Evolutionary conservation across 805 yeast species (phyloP).

Genomic region (Isabelozyma heimii): DNA sequence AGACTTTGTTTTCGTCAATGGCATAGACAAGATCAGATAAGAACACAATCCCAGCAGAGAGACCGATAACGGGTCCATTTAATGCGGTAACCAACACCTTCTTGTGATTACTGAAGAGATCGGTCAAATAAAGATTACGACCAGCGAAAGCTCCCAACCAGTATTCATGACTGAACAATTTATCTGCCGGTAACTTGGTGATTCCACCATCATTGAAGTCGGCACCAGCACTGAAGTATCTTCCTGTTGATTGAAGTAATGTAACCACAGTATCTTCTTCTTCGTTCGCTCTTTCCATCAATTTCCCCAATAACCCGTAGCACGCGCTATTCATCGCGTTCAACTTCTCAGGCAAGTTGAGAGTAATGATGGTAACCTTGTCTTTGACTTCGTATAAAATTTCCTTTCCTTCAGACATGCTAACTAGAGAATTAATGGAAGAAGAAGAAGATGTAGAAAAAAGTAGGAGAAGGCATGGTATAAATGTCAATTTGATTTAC

Average conservation of each 20-base stretch:
- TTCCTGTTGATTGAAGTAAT: constrained; percentile 65
- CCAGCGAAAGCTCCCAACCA: constrained; percentile 62
- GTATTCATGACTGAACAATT: constrained; percentile 34
- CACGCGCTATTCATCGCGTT: constrained; percentile 70
- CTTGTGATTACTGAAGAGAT: constrained; percentile 64
- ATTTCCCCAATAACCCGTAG: constrained; percentile 57
- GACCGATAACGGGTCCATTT: constrained; percentile 87
- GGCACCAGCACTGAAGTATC: constrained; percentile 85
- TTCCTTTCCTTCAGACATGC: constrained; percentile 16
- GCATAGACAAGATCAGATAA: constrained; percentile 76
- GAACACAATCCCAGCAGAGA: constrained; percentile 70
- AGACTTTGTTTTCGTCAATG: constrained; percentile 53
- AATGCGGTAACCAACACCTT: constrained; percentile 71
- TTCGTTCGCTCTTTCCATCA: constrained; percentile 59
- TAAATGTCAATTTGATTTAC: no score
- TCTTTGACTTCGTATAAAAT: constrained; percentile 43
- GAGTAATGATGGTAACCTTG: constrained; percentile 58
- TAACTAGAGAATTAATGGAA: neutral
- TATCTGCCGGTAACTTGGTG: constrained; percentile 24
- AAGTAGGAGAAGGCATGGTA: neutral
- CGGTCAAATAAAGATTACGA: constrained; percentile 67
- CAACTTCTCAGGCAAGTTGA: constrained; percentile 57
- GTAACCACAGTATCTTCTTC: constrained; percentile 65
- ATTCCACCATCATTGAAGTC: constrained; percentile 48
- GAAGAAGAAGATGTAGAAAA: neutral